These are phyloP conservation scores for Magnolia kwangsiensis DNA, from an alignment of 164 flowering plant species.

Conservation along the genomic window DNA sequence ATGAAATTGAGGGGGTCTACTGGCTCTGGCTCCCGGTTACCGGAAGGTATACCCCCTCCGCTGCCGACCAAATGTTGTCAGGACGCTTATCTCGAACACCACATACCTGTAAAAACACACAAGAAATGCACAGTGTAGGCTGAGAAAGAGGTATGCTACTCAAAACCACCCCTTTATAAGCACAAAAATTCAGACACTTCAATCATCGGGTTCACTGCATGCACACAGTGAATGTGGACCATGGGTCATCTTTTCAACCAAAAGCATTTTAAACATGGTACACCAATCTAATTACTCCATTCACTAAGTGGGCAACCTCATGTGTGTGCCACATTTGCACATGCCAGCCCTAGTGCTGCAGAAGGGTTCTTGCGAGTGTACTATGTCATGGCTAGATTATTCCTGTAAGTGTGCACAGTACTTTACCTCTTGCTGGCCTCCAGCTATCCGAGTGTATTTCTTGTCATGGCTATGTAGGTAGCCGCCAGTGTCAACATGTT, in stretches of 20 bases:
- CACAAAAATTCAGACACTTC: too few species aligned
- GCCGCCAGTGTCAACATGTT: constrained; percentile 84
- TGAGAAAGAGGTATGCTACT: neutral
- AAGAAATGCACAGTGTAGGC: neutral
- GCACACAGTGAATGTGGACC: neutral
- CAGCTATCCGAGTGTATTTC: constrained; percentile 86
- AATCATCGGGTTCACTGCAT: neutral
- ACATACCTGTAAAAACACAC: constrained; percentile 61
- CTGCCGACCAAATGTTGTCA: constrained; percentile 93
- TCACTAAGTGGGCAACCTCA: too few species aligned
- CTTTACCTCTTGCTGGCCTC: constrained; percentile 97
- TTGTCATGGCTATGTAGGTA: constrained; percentile 94
- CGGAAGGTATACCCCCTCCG: constrained; percentile 91
- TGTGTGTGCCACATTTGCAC: too few species aligned
- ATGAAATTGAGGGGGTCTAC: constrained; percentile 8
- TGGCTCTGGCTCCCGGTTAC: constrained; percentile 40
- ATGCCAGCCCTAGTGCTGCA: too few species aligned
- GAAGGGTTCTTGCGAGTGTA: too few species aligned
- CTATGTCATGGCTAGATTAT: neutral
- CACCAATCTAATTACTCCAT: too few species aligned
- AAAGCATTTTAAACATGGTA: too few species aligned
- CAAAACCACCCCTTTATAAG: neutral
- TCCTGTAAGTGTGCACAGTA: neutral
- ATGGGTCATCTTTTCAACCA: too few species aligned
- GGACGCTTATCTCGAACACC: constrained; percentile 79